A percentile compares a stretch with the other conserved stretches of the same genome.
These are phyloP conservation scores for Maudiozyma humilis DNA, from an alignment of 1,139 yeast genomes.

Conservation along the genomic window DNA sequence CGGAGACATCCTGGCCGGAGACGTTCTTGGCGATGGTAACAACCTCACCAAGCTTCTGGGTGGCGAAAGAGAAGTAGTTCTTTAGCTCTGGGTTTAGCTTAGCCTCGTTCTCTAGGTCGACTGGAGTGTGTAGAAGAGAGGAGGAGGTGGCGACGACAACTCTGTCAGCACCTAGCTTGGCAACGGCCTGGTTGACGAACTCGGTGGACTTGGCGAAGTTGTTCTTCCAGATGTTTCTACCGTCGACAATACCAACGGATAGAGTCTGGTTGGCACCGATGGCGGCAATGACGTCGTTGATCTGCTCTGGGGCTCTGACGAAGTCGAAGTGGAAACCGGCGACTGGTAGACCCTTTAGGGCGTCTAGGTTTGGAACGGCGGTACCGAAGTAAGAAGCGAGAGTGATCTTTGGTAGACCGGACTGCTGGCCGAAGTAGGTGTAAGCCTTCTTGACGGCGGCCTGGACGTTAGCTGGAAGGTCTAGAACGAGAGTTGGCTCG, in stretches of 20 bases:
- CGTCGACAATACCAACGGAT: conserved; percentile 95
- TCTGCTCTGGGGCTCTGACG: conserved; percentile 93
- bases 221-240: conserved; percentile 99
- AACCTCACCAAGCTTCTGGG: conserved; percentile 89
- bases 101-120: conserved; percentile 84
- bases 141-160: conserved; percentile 92
- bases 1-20: conserved; percentile 67
- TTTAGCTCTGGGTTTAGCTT: conserved; percentile 84
- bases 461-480: conserved; percentile 77
- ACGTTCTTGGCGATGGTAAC: conserved; percentile 84
- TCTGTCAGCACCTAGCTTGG: conserved; percentile 79
- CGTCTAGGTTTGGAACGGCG: conserved; percentile 89
- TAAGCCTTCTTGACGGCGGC: conserved; percentile 82
- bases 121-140: conserved; percentile 96
- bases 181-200: conserved; percentile 72
- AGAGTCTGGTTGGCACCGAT: conserved; percentile 62
- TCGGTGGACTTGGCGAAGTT: conserved; percentile 81
- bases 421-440: conserved; percentile 35
- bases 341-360: conserved; percentile 85
- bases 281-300: conserved; percentile 68
- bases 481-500: conserved; percentile 94
- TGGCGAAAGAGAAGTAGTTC: conserved; percentile 98
- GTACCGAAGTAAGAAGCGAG: conserved; percentile 96
- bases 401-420: conserved; percentile 67
- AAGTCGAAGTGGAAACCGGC: conserved; percentile 95